Evolutionary conservation across 352 stramenopile species (phyloP), one percentile per base, ranked within the genome.

Genomic region (Phytopythium helicoides): DNA sequence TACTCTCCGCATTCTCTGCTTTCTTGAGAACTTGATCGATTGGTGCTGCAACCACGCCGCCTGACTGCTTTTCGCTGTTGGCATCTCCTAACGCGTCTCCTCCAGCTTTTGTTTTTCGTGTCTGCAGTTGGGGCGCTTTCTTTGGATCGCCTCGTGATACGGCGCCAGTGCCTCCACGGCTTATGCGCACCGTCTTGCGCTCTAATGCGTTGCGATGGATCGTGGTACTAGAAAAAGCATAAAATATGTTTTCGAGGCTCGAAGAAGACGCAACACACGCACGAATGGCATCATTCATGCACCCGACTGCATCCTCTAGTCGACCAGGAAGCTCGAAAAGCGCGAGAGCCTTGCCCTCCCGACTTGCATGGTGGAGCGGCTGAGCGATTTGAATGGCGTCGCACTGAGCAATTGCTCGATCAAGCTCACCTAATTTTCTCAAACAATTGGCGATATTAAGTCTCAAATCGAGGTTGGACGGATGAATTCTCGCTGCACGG

Each of bases 391-490:
- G 36, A 48, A 92, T 83, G 9, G 45, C 39, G 42, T 86, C 66
- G 37, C 77, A 90, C 35, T 90, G 81, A 3, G 47, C 46, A 35
- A 90, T 74, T 0, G 81, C 79, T 10, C 64, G 60, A 16, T 33
- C 19, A 15, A 75, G 53, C n/a, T 79, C 62, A 11, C 56, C 49
- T 34, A 83, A 58, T 22, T 80, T 81, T 1, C 77, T 64, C 39
- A 92, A 65, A 35, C 79, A 87, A 37, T 85, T 86, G 2, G 71
- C 75, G 19, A 92, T 67, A 39, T 92, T 89, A 26, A 92, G 65
- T 1, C 79, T 71, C 12, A 89, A 42, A 23, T 86, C 71, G 14
- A 69, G 47, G 42, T 83, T 88, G 0, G 67, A 83, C 11, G 79
- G 81, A 26, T 92, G 68, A 18, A 92, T 59, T 33, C 79, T 68